Base-by-base conservation (phyloP, 768 basidiomycete species). In the Kwoniella dendrophila region DNA sequence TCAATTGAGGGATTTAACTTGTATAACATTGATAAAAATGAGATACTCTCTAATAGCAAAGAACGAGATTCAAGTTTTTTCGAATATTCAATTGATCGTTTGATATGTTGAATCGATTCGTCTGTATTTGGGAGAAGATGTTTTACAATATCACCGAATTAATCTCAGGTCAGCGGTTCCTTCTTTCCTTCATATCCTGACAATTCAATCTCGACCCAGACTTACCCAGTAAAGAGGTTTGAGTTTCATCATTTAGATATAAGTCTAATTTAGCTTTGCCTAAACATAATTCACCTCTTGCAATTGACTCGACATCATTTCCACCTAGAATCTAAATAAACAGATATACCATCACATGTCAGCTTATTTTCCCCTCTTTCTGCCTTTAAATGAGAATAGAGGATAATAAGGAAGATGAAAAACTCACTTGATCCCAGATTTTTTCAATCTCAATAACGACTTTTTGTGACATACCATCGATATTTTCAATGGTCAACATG, bases 361-460 rank as follows among this genome's bases (percentile, higher is more conserved):
- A 43, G 18, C 41, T 20, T 20, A 38, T 8, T 34, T 32, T 33
- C 22, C 14, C n/a, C 12, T 0, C 38, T 44, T 5, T 14, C 7
- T 20, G 7, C 10, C 24, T n/a, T 24, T 49, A 26, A 27, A 5
- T 6, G 24, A 5, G 44, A 48, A 6, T 20, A 36, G 33, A 36
- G 29, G 8, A 2, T 18, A 49, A 26, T 29, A 0, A 22, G 45
- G 34, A 36, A 36, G 16, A 36, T 36, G 16, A 36, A n/a, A 32
- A 26, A 63, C 49, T 43, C 20, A 63, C 62, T 49, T 63, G 62
- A 36, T 85, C 2, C 20, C 62, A 66, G 18, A 64, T 67, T 5
- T 20, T 18, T 34, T 65, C 59, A 6, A 78, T 30, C 54, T 72
- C 49, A 14, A 41, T 38, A 1, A 63, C 41, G 6, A 67, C 75